Evolutionary conservation across 371 early-diverging fungal species (phyloP).

Genomic region (Conidiobolus incongruus): DNA sequence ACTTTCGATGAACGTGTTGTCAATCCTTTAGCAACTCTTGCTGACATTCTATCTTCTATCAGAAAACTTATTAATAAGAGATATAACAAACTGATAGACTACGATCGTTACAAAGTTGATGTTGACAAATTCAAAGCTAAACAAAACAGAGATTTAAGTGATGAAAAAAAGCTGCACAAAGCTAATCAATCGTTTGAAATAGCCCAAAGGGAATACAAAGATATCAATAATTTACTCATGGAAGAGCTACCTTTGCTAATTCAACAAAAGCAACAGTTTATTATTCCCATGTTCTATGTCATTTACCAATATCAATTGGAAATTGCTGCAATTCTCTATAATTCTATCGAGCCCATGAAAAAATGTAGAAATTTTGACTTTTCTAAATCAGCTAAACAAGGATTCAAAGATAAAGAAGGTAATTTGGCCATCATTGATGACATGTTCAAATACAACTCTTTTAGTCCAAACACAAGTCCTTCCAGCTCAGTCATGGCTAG

Average conservation of each 20-base stretch:
- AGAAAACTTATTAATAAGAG: constrained; percentile 2
- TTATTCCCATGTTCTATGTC: not conserved
- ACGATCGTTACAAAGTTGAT: not conserved
- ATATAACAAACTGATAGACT: constrained; percentile 2
- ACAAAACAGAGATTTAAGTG: not conserved
- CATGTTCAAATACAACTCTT: too few species aligned
- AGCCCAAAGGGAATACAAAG: not conserved
- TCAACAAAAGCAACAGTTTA: not conserved
- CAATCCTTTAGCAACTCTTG: not conserved
- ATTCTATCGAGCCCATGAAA: too few species aligned
- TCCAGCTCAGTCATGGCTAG: too few species aligned
- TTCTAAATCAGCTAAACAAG: too few species aligned
- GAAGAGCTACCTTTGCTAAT: not conserved
- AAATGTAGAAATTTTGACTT: too few species aligned
- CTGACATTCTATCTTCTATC: not conserved
- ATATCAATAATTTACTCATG: not conserved
- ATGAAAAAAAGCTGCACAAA: constrained; percentile 2
- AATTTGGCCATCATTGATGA: too few species aligned
- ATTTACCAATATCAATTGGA: too few species aligned
- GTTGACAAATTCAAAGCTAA: not conserved
- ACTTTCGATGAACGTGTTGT: not conserved
- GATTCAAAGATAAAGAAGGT: too few species aligned
- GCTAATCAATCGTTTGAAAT: not conserved
- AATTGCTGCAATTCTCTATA: too few species aligned
- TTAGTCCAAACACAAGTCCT: too few species aligned